Evolutionary conservation across 352 stramenopile genomes (phyloP).

Genomic region (Globisporangium cylindrosporum): DNA sequence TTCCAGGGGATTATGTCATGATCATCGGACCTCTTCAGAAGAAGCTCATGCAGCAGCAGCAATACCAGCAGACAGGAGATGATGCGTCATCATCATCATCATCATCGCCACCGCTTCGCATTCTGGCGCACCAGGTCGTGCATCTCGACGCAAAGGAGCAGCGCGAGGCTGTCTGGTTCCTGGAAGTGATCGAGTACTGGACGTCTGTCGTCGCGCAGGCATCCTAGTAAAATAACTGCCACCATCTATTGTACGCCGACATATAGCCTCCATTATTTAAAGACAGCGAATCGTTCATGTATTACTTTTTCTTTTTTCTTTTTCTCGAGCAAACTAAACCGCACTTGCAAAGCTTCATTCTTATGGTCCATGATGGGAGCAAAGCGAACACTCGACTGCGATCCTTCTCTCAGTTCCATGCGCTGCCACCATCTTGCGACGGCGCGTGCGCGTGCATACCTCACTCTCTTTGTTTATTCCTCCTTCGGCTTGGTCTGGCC

Average conservation of each 20-base stretch:
- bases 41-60: constrained; percentile 18
- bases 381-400: neutral
- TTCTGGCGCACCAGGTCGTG: constrained; percentile 65
- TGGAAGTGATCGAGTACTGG: constrained; percentile 79
- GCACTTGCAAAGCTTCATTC: neutral
- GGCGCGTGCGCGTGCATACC: neutral
- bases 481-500: constrained; percentile 36
- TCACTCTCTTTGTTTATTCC: constrained; percentile 27
- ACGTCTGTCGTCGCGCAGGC: constrained; percentile 28
- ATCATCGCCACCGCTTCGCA: constrained; percentile 10
- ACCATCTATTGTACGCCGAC: neutral
- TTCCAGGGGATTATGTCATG: constrained; percentile 69
- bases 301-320: neutral
- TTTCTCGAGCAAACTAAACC: neutral
- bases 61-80: constrained; percentile 7
- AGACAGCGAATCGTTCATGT: neutral
- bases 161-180: constrained; percentile 63
- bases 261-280: neutral
- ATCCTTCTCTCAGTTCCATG: neutral
- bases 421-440: neutral
- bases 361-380: neutral
- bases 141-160: constrained; percentile 51
- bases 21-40: constrained; percentile 67
- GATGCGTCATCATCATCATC: neutral
- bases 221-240: neutral